These are phyloP conservation scores for Peronospora farinosa DNA, from an alignment of 352 stramenopile species.

Conservation along the genomic window DNA sequence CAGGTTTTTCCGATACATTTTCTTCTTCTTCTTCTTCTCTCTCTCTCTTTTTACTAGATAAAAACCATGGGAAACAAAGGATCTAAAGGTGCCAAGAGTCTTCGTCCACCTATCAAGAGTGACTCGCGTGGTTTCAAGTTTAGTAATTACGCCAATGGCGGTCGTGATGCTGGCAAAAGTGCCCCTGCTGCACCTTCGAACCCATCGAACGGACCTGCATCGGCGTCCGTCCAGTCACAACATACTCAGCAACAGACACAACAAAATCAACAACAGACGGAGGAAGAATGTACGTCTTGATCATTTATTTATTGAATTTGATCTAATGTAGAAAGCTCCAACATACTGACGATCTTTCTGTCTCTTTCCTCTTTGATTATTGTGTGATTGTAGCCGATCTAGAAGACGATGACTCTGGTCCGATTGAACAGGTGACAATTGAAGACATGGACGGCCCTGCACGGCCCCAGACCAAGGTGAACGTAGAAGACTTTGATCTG, in stretches of 20 bases:
- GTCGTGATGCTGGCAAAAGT: slow-evolving; percentile 63
- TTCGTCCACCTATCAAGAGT: slow-evolving; percentile 77
- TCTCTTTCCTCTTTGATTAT: slow-evolving; percentile 9
- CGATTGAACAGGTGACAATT: slow-evolving; percentile 73
- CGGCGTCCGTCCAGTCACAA: slow-evolving; percentile 16
- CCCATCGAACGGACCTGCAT: slow-evolving; percentile 29
- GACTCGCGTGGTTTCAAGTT: slow-evolving; percentile 81
- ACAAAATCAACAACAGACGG: slow-evolving; percentile 24
- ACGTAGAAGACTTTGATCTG: slow-evolving; percentile 89
- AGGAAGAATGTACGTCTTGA: slow-evolving; percentile 61
- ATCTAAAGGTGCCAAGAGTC: slow-evolving; percentile 63
- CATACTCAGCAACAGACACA: slow-evolving; percentile 23
- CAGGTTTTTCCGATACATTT: slow-evolving; percentile 28
- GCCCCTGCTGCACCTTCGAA: slow-evolving; percentile 65
- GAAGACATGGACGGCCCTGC: slow-evolving; percentile 71
- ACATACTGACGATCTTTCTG: slow-evolving; percentile 5
- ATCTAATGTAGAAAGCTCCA: neutral
- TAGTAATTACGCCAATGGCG: slow-evolving; percentile 35
- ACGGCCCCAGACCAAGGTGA: slow-evolving; percentile 72
- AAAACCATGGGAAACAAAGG: slow-evolving; percentile 74
- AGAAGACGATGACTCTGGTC: slow-evolving; percentile 77
- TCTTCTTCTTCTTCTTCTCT: slow-evolving; percentile 1
- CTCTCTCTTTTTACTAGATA: slow-evolving; percentile 3
- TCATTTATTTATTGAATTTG: neutral
- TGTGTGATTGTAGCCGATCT: slow-evolving; percentile 45